Conservation (phyloP, 169 alveolate species). For the Eimeria brunetti region DNA sequence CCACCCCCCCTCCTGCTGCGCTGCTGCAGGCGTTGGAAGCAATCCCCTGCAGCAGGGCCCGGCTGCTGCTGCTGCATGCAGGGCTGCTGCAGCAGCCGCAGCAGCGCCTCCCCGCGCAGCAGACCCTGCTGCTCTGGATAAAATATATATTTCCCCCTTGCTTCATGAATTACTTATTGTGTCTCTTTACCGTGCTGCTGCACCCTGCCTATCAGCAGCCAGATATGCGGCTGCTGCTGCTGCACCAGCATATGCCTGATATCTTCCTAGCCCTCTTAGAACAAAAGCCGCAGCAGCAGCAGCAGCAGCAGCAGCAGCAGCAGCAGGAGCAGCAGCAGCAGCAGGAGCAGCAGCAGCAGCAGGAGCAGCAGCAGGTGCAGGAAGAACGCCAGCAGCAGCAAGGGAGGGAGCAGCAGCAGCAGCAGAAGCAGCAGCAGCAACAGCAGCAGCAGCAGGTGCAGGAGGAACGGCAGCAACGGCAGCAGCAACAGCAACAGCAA, state of each 20-base stretch:
- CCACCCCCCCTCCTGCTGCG: constrained; percentile 52
- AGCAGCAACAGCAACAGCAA: constrained; percentile 1
- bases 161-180: constrained; percentile 58
- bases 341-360: not conserved
- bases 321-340: constrained; percentile 2
- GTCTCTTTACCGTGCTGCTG: constrained; percentile 72
- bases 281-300: constrained; percentile 72
- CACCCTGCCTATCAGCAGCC: constrained; percentile 82
- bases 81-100: constrained; percentile 58
- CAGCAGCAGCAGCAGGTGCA: constrained; percentile 9
- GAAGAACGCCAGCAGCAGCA: constrained; percentile 22
- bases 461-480: constrained; percentile 33
- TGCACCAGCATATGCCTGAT: constrained; percentile 51
- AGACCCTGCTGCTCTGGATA: constrained; percentile 67
- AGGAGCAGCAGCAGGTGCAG: not conserved
- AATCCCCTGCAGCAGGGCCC: constrained; percentile 14
- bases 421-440: constrained; percentile 6
- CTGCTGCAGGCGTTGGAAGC: constrained; percentile 26
- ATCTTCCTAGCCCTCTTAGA: constrained; percentile 30
- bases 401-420: not conserved
- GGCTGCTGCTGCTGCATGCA: constrained; percentile 47
- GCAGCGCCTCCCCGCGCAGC: constrained; percentile 47
- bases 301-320: constrained; percentile 55
- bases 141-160: constrained; percentile 60
- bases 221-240: constrained; percentile 72